Base-by-base conservation (phyloP, 1,284 basidiomycete genomes). In the Cystobasidiaceae sp. region DNA sequence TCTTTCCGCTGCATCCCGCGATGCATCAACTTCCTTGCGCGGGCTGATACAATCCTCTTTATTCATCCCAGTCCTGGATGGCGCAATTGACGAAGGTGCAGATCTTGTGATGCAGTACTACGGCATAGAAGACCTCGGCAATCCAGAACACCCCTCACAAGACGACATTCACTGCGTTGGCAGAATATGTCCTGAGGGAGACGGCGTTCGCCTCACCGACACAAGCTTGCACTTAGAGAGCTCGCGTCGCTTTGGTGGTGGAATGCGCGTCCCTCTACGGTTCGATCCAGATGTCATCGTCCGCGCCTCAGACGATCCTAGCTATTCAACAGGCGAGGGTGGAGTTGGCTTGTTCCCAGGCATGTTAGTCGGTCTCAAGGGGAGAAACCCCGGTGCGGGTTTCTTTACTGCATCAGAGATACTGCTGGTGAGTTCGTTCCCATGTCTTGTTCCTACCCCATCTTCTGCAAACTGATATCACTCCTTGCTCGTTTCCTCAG, bases 331-430 rank as follows among this genome's bases (percentile, higher is more conserved):
- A 60, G 86, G 86, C 4, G 79, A 84, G 21, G 84, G 83, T n/a
- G 84, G 85, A 0, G 79, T 87, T 21, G 86, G 88, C 0, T 75
- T 98, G 32, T 98, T 93, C 74, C 91, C 93, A 0, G 96, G 96
- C 1, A 86, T 87, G 41, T 85, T 98, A 49, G 86, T 89, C 0
- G 90, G 88, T 2, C 75, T 97, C n/a, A 88, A 85, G 70, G 96
- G 96, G 0, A 84, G 84, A 72, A 97, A 97, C 75, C 93, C 92
- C 1, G 90, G 91, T 1, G 93, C 90, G 4, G 86, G 85, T 2
- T 85, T 84, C 75, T 98, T 97, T 75, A 81, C 85, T 15, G 93
- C 88, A 0, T 84, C 85, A 27, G 92, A 97, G 74, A 81, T 97
- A 11, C 77, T 97, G 37, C 81, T 86, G 71, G 92, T 88, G 69